A percentile compares a stretch with the other conserved stretches of the same genome.
phyloP scores from a whole-genome alignment of 441 rosid species.

The Lepidium campestre region DNA sequence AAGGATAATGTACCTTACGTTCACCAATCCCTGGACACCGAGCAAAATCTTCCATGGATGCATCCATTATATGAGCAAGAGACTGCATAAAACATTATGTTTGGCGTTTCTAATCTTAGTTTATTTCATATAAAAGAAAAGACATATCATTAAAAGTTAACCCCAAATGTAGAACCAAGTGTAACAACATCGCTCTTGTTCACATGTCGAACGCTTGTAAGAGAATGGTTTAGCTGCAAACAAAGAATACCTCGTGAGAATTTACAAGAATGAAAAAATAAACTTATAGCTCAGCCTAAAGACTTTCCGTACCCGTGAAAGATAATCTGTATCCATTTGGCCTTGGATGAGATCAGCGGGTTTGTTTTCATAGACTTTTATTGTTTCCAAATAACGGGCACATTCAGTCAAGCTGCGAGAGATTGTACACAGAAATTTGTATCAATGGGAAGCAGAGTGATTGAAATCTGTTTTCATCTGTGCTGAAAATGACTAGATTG shows the following conservation, averaged over 20 bases:
- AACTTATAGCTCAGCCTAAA: background rate
- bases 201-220: constrained; percentile 76
- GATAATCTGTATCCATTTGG: constrained; percentile 86
- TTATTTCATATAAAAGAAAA: background rate
- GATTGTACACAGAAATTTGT: background rate
- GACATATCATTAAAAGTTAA: constrained; percentile 6
- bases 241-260: background rate
- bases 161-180: constrained; percentile 95
- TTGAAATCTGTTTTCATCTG: background rate
- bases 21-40: constrained; percentile 97
- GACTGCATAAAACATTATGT: constrained; percentile 44
- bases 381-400: constrained; percentile 94
- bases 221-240: constrained; percentile 70
- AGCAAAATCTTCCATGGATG: constrained; percentile 94
- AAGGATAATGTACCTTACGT: constrained; percentile 55
- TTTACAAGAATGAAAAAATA: background rate
- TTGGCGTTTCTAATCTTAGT: background rate
- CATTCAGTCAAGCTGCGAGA: constrained; percentile 84
- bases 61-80: constrained; percentile 87
- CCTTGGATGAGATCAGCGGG: constrained; percentile 96
- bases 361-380: constrained; percentile 90
- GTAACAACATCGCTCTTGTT: constrained; percentile 97
- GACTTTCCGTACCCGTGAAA: constrained; percentile 57
- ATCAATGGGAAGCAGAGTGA: constrained; percentile 4
- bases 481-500: background rate